Base-by-base conservation (phyloP, 1,139 yeast genomes). In the Kodamaea sp. region DNA sequence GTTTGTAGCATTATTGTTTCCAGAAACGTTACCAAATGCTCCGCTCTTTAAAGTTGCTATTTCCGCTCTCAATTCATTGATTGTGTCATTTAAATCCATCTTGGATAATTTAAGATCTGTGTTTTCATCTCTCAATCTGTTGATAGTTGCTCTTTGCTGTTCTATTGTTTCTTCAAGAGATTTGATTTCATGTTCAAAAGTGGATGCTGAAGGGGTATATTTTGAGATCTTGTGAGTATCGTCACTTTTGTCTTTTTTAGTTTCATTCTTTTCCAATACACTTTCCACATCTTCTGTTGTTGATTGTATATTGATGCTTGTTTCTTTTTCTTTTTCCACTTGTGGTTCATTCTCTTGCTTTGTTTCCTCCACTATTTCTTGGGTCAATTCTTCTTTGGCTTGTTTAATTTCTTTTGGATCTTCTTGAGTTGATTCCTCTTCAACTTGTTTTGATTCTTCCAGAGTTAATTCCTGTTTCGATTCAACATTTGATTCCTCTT, bases 81-180 rank as follows among this genome's bases (percentile, higher is more conserved):
- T 60, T 31, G 60, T 56, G 34, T 65, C 70, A 12, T 60, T 54
- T 37, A 77, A 67, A 36, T 78, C 84, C 71, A 78, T 67, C 44
- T 69, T 70, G 9, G 50, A 51, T 27, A 70, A 58, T 45, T 70
- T 70, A 44, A 71, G 60, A 43, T 70, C 73, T 20, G 75, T 69
- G 47, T 68, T 69, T 48, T 70, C 75, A 44, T 69, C 71, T 35
- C 75, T 57, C 35, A 70, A 55, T 36, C 62, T 63, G 40, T 55
- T 56, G 34, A 71, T 70, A 28, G 73, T 69, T 31, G 49, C 54
- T 37, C 64, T 62, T 35, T 69, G 75, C 24, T 43, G 48, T 24
- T 47, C 55, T 8, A 57, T 43, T 8, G 52, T 51, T 5, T 41
- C 45, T 28, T 45, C 46, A 30, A 55, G 48, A 9, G 47, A 41